These are phyloP conservation scores for Capsella bursapastoris DNA, from an alignment of 345 rosid genomes.

Conservation along the genomic window DNA sequence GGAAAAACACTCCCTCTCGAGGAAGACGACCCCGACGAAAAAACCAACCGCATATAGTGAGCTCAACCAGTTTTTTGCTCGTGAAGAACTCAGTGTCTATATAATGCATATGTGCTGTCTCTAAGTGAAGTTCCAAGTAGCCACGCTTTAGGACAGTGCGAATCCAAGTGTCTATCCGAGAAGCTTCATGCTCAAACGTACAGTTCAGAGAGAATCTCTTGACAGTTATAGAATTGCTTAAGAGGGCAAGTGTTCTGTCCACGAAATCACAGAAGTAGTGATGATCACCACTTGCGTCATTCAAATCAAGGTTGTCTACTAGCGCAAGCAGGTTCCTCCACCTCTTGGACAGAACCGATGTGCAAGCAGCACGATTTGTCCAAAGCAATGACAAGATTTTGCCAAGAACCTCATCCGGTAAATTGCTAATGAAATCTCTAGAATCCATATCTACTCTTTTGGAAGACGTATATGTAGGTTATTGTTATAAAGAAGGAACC, in stretches of 20 bases:
- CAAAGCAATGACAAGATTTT: not conserved
- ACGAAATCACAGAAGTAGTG: not conserved
- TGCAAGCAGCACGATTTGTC: constrained; percentile 16
- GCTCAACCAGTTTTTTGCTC: constrained; percentile 18
- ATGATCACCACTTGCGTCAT: constrained; percentile 4
- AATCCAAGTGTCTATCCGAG: not conserved
- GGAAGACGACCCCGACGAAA: not conserved
- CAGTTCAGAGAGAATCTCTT: constrained; percentile 4
- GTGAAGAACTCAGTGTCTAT: not conserved
- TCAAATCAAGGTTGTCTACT: constrained; percentile 25
- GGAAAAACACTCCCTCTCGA: not conserved
- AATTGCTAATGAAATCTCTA: too few relatives aligned
- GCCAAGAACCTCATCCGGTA: too few relatives aligned
- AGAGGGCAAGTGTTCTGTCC: not conserved
- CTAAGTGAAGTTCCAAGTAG: constrained; percentile 12
- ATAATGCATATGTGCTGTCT: not conserved
- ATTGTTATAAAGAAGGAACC: too few relatives aligned
- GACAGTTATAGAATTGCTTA: not conserved
- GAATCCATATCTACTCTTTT: too few relatives aligned
- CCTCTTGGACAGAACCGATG: constrained; percentile 32
- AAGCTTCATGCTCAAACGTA: not conserved
- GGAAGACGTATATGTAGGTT: too few relatives aligned
- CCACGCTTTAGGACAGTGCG: not conserved
- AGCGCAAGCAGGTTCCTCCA: constrained; percentile 27
- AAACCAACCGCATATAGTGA: not conserved